A percentile compares a stretch with the other conserved stretches of the same genome.
These are phyloP conservation scores for Gleditsia sinensis DNA, from an alignment of 306 rosid genomes.

Conservation along the genomic window DNA sequence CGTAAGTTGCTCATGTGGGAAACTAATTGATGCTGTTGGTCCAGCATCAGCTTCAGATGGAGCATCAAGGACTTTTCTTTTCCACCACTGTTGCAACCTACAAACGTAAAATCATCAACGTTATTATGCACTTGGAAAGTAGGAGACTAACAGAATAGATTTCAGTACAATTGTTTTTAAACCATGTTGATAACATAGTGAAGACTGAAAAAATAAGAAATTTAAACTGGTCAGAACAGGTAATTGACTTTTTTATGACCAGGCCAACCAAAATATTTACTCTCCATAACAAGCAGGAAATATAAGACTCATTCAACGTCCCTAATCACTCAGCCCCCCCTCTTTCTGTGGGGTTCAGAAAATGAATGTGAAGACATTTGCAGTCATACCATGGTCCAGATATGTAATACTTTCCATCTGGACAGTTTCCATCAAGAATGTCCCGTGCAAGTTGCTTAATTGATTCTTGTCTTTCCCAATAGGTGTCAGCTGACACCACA, in stretches of 20 bases:
- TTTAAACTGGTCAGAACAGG: conserved; percentile 1
- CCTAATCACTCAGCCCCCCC: neutral
- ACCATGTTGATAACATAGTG: neutral
- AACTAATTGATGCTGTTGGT: conserved; percentile 75
- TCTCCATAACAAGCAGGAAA: conserved; percentile 21
- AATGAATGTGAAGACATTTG: conserved; percentile 22
- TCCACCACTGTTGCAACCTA: conserved; percentile 97
- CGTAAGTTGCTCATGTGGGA: conserved; percentile 83
- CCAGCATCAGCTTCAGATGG: conserved; percentile 96
- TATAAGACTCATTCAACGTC: neutral
- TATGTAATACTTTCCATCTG: conserved; percentile 61
- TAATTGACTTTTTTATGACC: neutral
- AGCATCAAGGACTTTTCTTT: conserved; percentile 88
- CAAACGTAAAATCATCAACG: conserved; percentile 32
- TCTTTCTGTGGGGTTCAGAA: too few relatives aligned
- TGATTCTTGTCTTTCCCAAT: conserved; percentile 70
- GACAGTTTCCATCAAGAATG: conserved; percentile 66
- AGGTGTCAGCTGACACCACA: conserved; percentile 74
- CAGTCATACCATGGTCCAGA: conserved; percentile 76
- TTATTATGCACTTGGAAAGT: neutral
- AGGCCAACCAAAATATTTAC: conserved; percentile 15
- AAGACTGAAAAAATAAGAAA: neutral
- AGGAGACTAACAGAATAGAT: neutral
- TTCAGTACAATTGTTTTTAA: neutral
- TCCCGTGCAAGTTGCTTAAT: conserved; percentile 75